A percentile compares a stretch with the other conserved stretches of the same genome.
Evolutionary conservation across 768 basidiomycete species (phyloP).

Genomic region (Boletus fagicola): DNA sequence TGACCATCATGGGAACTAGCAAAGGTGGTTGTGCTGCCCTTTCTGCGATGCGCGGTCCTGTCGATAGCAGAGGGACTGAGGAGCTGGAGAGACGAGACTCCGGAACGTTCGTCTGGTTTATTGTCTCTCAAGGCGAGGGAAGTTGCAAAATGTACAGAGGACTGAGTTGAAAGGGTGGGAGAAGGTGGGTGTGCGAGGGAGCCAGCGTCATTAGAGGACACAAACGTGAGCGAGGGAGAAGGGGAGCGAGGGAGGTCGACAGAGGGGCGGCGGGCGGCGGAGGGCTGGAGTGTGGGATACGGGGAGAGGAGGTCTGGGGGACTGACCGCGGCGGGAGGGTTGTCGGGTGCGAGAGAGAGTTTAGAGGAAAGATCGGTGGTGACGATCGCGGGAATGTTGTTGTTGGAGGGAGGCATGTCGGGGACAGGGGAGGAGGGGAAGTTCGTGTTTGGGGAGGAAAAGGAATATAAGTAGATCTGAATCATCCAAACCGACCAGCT

Average conservation of each 20-base stretch:
- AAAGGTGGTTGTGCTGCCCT: conserved; percentile 56
- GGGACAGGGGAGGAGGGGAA: not conserved
- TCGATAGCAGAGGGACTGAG: conserved; percentile 42
- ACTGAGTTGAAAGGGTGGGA: conserved; percentile 68
- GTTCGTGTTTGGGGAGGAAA: not conserved
- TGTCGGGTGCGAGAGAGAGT: conserved; percentile 18
- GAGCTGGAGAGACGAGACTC: conserved; percentile 50
- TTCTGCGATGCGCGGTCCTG: conserved; percentile 45
- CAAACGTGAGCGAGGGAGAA: conserved; percentile 31
- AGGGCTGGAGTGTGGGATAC: not conserved
- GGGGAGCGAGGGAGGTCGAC: conserved; percentile 31
- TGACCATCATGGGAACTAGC: conserved; percentile 42
- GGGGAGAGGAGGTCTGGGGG: conserved; percentile 27
- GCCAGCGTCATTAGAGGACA: conserved; percentile 44
- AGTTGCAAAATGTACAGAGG: conserved; percentile 57
- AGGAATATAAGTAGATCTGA: conserved; percentile 11
- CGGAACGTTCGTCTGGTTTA: conserved; percentile 56
- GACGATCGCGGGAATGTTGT: conserved; percentile 35
- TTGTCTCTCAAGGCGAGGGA: conserved; percentile 65
- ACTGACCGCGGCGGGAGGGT: not conserved
- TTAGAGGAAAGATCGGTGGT: conserved; percentile 37
- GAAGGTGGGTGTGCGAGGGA: conserved; percentile 57
- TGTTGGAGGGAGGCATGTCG: conserved; percentile 20
- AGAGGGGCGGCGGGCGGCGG: conserved; percentile 22
- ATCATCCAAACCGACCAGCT: not conserved